Evolutionary conservation across 2,329 filamentous ascomycete genomes (phyloP), one percentile per base, ranked within the genome.

Genomic region (Ophiostoma sp.): DNA sequence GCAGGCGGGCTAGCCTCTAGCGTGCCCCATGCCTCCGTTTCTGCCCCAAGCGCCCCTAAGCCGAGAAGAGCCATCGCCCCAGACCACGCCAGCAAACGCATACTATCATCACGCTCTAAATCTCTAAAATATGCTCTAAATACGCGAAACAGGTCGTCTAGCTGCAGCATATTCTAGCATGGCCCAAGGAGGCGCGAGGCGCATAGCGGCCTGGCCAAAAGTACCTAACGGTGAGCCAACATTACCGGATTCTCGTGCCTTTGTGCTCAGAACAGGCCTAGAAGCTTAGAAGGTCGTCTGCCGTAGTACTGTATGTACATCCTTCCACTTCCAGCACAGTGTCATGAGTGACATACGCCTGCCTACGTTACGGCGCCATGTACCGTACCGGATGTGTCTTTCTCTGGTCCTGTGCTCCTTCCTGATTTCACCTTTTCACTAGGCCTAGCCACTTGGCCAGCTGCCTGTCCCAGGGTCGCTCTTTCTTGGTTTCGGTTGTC

Each of bases 11-110:
- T 65, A 57, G n/a, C 52, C 52, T 23, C 44, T 54, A 62, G 33
- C 41, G 64, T 33, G 36, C 27, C 60, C 60, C 60, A 64, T 64
- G 60, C 54, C 57, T 66, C 48, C 48, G 27, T 57, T 23, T 10
- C 52, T 57, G 52, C 52, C 52, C 52, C 69, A 54, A 67, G 70
- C 67, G 54, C 60, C 72, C 68, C 69, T 68, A 72, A 67, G 67
- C 69, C 69, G 62, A 69, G 48, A 71, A 70, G 64, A 69, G 57
- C 65, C 68, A 68, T 60, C 20, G 48, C 67, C 41, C 27, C 5
- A 52, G 31, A 60, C 35, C 33, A 41, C 20, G 5, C 64, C 44
- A 48, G 17, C 44, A 48, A 7, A 20, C 20, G 17, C 44, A n/a
- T 48, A 20, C 44, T 48, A 48, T 17, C 44, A 20, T 8, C 44